Evolutionary conservation across 2,329 filamentous ascomycete species (phyloP), one percentile per base, ranked within the genome.

Genomic region (Ceratocystis papillata): DNA sequence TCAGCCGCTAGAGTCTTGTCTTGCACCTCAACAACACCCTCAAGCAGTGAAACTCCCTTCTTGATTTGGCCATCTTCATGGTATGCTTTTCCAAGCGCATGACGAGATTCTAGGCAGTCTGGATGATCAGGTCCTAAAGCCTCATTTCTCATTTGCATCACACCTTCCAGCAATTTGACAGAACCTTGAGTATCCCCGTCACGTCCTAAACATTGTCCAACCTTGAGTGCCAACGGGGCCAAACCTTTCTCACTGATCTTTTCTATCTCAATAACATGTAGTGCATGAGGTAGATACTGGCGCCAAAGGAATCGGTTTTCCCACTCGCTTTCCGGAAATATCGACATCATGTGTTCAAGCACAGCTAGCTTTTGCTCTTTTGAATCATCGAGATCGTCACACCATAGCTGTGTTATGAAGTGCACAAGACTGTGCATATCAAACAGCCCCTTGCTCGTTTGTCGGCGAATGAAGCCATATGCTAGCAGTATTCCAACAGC

Each of bases 11-110:
- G 20, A 22, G 20, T 22, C 20, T 22, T 22, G 20, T 22, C 20
- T 0, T 0, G 2, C 22, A 22, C 22, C 2, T 25, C 22, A 0
- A 2, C 22, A 2, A 22, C 2, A 22, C 22, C 0, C 22, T 22
- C 22, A 22, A 22, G 22, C 22, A 22, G 22, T 22, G 22, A 22
- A 22, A 22, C 22, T 22, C 1, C 20, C 20, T 22, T 22, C 20
- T 22, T 22, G 20, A 22, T 22, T 22, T 22, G 20, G 20, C 20
- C 20, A 22, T 22, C 20, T 0, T 22, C 20, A 22, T 2, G 22
- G 22, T 2, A 22, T 22, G 22, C 22, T 22, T 2, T 2, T 22
- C 1, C 22, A 22, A 22, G 22, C 22, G 22, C 22, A 22, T 22
- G 0, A 2, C 0, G 22, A 22, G 22, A 22, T 22, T 2, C 22